phyloP scores from a whole-genome alignment of 306 rosid species.

The Delonix regia region DNA sequence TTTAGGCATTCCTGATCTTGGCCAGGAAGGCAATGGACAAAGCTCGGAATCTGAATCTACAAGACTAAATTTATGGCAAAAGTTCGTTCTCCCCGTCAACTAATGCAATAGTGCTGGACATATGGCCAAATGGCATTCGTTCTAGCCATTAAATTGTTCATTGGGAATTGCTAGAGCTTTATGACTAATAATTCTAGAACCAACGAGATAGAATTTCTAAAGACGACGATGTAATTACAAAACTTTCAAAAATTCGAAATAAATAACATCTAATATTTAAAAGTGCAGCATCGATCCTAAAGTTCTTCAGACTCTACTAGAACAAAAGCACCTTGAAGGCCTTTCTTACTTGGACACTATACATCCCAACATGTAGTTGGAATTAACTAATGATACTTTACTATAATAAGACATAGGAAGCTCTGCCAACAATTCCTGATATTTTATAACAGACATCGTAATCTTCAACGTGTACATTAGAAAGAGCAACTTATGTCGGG shows the following conservation, averaged over 20 bases:
- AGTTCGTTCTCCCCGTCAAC: too few species aligned
- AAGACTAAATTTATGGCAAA: too few species aligned
- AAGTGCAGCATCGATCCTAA: neutral
- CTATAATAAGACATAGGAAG: conserved; percentile 17
- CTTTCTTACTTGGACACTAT: neutral
- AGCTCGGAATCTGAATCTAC: too few species aligned
- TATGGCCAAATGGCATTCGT: too few species aligned
- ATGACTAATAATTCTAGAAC: too few species aligned
- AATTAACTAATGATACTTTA: conserved; percentile 11
- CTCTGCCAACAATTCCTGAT: neutral
- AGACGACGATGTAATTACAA: neutral
- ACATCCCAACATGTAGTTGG: conserved; percentile 28
- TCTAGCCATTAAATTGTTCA: too few species aligned
- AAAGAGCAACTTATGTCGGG: conserved; percentile 55
- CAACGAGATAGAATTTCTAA: neutral
- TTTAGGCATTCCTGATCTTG: too few species aligned
- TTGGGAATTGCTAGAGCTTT: too few species aligned
- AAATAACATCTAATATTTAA: neutral
- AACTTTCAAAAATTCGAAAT: neutral
- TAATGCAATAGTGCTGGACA: too few species aligned
- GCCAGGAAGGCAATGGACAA: too few species aligned
- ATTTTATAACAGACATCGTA: neutral
- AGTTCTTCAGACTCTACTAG: neutral
- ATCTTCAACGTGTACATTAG: conserved; percentile 31
- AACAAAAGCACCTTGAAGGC: conserved; percentile 24